A percentile compares a stretch with the other conserved stretches of the same genome.
Conservation (phyloP, 129 eudicot genomes). For the Heracleum sosnowskyi region DNA sequence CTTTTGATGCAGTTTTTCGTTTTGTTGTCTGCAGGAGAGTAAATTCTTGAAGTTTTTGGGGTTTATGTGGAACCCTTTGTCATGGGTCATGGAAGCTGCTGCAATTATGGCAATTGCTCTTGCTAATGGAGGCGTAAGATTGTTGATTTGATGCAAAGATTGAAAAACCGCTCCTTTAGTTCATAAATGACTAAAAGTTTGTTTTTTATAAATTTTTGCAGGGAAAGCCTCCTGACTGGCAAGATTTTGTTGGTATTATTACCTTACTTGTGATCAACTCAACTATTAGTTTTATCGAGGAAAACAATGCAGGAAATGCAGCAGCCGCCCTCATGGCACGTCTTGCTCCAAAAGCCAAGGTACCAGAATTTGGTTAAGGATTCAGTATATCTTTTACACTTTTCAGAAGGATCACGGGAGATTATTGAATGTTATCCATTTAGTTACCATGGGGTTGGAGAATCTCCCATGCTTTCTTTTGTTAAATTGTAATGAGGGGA, state of each 20-base stretch:
- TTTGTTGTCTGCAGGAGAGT: constrained; percentile 66
- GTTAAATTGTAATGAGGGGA: not conserved
- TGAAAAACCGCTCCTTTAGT: not conserved
- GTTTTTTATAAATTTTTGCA: constrained; percentile 15
- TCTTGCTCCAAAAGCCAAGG: constrained; percentile 98
- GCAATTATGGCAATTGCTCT: constrained; percentile 99
- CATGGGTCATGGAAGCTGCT: constrained; percentile 99
- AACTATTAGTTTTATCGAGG: constrained; percentile 95
- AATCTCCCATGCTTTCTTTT: not conserved
- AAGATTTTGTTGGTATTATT: constrained; percentile 97
- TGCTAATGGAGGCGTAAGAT: constrained; percentile 97
- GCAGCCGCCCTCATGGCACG: constrained; percentile 99
- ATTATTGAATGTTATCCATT: not conserved
- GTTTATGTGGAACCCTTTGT: constrained; percentile 99
- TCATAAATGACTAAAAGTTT: not conserved
- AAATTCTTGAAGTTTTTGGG: constrained; percentile 95
- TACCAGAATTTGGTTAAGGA: constrained; percentile 6
- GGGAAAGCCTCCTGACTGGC: constrained; percentile 99
- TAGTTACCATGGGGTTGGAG: too few relatives aligned
- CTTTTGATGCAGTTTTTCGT: not conserved
- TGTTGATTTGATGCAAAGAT: not conserved
- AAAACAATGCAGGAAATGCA: constrained; percentile 98
- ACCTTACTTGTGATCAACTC: constrained; percentile 88
- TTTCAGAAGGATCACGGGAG: not conserved
- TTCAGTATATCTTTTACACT: not conserved